A percentile compares a stretch with the other conserved stretches of the same genome.
phyloP scores from a whole-genome alignment of 164 flowering plant species.

The Echeveria elegans region DNA sequence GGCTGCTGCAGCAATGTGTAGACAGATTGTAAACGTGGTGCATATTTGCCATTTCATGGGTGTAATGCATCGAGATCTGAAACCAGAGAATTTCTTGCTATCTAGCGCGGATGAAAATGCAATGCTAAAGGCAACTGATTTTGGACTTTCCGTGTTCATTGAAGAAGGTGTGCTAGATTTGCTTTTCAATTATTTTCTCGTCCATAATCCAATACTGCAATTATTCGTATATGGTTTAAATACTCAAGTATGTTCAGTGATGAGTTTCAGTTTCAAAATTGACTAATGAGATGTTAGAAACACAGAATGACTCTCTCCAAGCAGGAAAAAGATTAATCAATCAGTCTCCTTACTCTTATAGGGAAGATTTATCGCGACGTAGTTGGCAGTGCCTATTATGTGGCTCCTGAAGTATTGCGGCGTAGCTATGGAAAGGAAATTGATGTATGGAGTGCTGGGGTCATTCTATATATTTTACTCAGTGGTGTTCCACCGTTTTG shows the following conservation, averaged over 20 bases:
- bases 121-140: not conserved
- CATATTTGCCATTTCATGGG: slow-evolving; percentile 5
- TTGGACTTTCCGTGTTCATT: not conserved
- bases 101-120: not conserved
- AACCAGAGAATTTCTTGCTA: not conserved
- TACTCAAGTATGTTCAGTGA: not conserved
- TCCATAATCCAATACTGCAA: not conserved
- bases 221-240: not conserved
- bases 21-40: slow-evolving; percentile 5
- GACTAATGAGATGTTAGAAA: not conserved
- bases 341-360: not conserved
- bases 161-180: not conserved
- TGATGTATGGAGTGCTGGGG: slow-evolving; percentile 4
- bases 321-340: not conserved
- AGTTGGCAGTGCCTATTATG: not conserved
- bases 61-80: not conserved
- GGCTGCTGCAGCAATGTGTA: not conserved
- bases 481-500: slow-evolving; percentile 3
- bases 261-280: not conserved
- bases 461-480: slow-evolving; percentile 1
- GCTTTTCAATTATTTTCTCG: not conserved
- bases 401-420: not conserved
- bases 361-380: not conserved
- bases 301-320: not conserved
- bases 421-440: slow-evolving; percentile 4